A percentile compares a stretch with the other conserved stretches of the same genome.
Evolutionary conservation across 2,329 filamentous ascomycete genomes (phyloP).

Genomic region (Rhexocercosporidium sp.): DNA sequence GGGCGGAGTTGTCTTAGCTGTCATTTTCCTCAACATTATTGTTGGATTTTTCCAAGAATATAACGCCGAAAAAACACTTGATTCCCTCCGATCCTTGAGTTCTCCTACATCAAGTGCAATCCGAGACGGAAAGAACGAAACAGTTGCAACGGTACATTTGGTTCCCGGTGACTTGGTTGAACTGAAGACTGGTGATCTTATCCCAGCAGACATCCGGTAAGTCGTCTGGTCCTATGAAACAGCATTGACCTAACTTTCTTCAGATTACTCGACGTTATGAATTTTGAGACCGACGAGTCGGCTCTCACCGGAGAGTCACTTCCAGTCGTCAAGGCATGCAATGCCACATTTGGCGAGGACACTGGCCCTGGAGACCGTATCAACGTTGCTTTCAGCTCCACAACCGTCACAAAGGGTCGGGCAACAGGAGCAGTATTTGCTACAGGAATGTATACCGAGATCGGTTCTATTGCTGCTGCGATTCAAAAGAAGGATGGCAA

Average conservation of each 20-base stretch:
- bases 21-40: conserved; percentile 62
- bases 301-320: conserved; percentile 67
- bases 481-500: conserved; percentile 59
- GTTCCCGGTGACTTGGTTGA: conserved; percentile 64
- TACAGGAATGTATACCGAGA: conserved; percentile 65
- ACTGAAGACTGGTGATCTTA: conserved; percentile 53
- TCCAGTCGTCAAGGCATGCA: conserved; percentile 59
- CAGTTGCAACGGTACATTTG: conserved; percentile 57
- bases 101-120: conserved; percentile 50
- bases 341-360: conserved; percentile 53
- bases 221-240: background rate
- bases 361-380: conserved; percentile 64
- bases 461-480: conserved; percentile 66
- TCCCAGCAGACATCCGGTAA: conserved; percentile 49
- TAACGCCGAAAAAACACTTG: conserved; percentile 58
- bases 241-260: conserved; percentile 19
- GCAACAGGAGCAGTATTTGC: conserved; percentile 64
- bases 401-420: conserved; percentile 65
- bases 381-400: conserved; percentile 66
- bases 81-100: conserved; percentile 47
- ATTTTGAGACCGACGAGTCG: conserved; percentile 65
- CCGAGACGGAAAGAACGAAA: conserved; percentile 54
- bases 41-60: conserved; percentile 62
- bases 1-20: conserved; percentile 61
- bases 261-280: conserved; percentile 56